Evolutionary conservation across 2,329 filamentous ascomycete species (phyloP), one percentile per base, ranked within the genome.

Genomic region (Aspergillus oerlinghausenensis): DNA sequence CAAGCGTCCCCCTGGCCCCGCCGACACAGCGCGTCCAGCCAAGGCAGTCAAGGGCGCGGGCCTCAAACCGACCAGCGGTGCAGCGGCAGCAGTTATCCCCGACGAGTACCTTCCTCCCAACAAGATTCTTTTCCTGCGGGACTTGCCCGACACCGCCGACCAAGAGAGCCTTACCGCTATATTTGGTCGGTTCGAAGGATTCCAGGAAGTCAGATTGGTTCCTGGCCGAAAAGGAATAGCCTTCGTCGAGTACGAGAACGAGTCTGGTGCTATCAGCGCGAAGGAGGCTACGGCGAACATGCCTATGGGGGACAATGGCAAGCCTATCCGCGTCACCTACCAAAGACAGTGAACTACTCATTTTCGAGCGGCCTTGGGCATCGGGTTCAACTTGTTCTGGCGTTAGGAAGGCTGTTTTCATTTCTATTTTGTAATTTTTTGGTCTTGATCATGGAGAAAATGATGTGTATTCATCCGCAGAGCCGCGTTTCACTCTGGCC

Each of bases 101-200:
- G 94, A 97, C 82, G 94, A 99, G 77, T 97, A 96, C 74, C 84
- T 97, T 3, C 93, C 93, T 3, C 93, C 94, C 38, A 97, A 97
- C 84, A 97, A 96, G 79, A 96, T 92, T 64, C 83, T 99, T 38
- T 96, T 97, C 77, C 80, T 97, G 59, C 91, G 95, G 78, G 93
- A 97, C 67, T 77, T 99, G 38, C 92, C 94, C 8, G 90, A 93
- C 61, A 89, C 91, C 62, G 91, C 89, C 75, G 89, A 89, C 72
- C 85, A 90, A 67, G 92, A 96, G 62, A 84, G 82, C 25, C 83
- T 99, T 54, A 88, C 86, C 0, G 81, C 82, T 32, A 86, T 97
- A 60, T 99, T 97, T 76, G 85, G 86, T 51, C 87, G 89, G 50
- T 99, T 95, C 77, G 90, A 96, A 61, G 93, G 93, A 26, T 97